Percentiles rank a stretch among this genome's conserved stretches.
These are phyloP conservation scores for Fusarium heterosporum DNA, from an alignment of 2,329 filamentous ascomycete species.

Conservation along the genomic window DNA sequence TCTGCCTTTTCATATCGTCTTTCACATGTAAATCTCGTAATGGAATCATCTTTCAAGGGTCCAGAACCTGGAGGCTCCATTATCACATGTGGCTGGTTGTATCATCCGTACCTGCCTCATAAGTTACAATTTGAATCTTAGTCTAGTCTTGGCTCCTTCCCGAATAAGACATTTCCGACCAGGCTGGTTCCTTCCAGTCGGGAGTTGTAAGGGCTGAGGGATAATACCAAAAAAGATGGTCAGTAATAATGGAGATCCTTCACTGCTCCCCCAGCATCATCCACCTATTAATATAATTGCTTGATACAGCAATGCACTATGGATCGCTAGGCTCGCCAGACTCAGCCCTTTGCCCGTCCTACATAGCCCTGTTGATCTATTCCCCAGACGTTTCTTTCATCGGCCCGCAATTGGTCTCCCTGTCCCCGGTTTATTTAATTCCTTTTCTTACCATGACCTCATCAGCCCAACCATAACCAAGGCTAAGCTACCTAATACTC, in stretches of 20 bases:
- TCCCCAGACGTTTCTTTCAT: constrained; percentile 31
- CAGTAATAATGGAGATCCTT: too few species aligned
- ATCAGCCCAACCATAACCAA: constrained; percentile 26
- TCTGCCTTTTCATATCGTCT: background rate
- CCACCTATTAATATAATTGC: background rate
- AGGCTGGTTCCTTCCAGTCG: constrained; percentile 22
- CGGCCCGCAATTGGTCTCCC: constrained; percentile 31
- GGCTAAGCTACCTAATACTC: constrained; percentile 12
- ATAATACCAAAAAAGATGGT: constrained; percentile 13
- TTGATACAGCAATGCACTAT: background rate
- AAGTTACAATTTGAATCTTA: constrained; percentile 1
- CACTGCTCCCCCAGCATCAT: constrained; percentile 4
- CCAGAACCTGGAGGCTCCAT: constrained; percentile 28
- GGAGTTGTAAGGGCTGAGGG: constrained; percentile 1
- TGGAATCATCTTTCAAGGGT: constrained; percentile 6
- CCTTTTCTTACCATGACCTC: constrained; percentile 42
- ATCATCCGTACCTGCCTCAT: constrained; percentile 7
- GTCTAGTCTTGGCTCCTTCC: constrained; percentile 37
- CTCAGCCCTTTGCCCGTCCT: constrained; percentile 14
- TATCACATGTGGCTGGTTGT: constrained; percentile 39
- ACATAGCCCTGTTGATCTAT: constrained; percentile 26
- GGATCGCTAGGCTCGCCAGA: constrained; percentile 1
- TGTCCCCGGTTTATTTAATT: constrained; percentile 28
- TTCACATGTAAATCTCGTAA: constrained; percentile 7
- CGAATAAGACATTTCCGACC: constrained; percentile 14